Evolutionary conservation across 2,329 filamentous ascomycete species (phyloP), one percentile per base, ranked within the genome.

Genomic region (Rosellinia necatrix): DNA sequence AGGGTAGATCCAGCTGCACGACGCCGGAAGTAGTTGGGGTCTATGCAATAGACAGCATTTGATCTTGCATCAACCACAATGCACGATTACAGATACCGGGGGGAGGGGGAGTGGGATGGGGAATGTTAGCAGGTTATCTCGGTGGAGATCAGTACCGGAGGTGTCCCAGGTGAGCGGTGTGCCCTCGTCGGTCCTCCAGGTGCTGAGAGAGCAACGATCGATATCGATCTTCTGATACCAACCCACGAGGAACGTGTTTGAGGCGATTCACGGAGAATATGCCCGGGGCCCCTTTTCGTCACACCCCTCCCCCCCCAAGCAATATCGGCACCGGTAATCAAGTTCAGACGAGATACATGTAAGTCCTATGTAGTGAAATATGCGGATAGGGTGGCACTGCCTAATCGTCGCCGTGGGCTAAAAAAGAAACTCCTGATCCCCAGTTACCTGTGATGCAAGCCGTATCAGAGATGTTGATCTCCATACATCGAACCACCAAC

Each of bases 1-100:
- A 38, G 29, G 21, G 22, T 48, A 35, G 22, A 30, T 10, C 15
- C 12, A 19, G 40, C 46, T 51, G 46, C 40, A 32, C 22, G 17
- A 32, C 44, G 22, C 41, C 56, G 51, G 37, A 29, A 55, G 22
- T 41, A 24, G 25, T 59, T 44, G 53, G 56, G 40, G 29, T 53
- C 53, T 46, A 19, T 42, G 38, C n/a, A 40, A 42, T 42, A 42
- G 21, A 53, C 37, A 41, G 19, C 49, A 50, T 46, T 57, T 12
- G 37, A 60, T 60, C 57, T 60, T 49, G 53, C 53, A 60, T 55
- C 35, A 19, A 29, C 19, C 21, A 12, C 40, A 13, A 53, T 53
- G 49, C 52, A 56, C 15, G 22, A 34, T 10, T 15, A 22, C 21
- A 43, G 37, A 48, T 53, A 48, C 19, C 47, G 24, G 13, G 44